Evolutionary conservation across 1,139 yeast species (phyloP).

Genomic region (Debaryomycetaceae sp.): DNA sequence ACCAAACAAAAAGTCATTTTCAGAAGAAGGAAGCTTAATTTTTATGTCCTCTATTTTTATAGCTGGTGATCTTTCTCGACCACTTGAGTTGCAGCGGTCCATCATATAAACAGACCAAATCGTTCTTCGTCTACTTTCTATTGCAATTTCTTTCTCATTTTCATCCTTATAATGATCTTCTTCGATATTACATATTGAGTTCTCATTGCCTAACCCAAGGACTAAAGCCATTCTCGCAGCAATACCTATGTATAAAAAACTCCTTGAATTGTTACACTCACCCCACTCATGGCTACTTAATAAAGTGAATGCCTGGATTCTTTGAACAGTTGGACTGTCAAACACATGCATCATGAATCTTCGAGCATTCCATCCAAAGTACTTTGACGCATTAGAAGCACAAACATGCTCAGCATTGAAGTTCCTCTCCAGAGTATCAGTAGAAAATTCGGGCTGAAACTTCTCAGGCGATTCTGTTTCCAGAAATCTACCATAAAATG

Average conservation of each 20-base stretch:
- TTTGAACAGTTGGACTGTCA: constrained; percentile 35
- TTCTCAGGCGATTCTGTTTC: constrained; percentile 22
- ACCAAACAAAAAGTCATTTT: constrained; percentile 24
- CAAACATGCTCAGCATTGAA: background rate
- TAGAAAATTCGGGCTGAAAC: constrained; percentile 18
- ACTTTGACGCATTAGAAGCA: constrained; percentile 31
- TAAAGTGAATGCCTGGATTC: constrained; percentile 34
- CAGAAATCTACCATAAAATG: constrained; percentile 27
- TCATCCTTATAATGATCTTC: constrained; percentile 12
- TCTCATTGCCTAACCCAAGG: constrained; percentile 29
- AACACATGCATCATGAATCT: constrained; percentile 25
- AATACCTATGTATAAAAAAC: constrained; percentile 34
- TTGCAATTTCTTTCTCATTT: constrained; percentile 14
- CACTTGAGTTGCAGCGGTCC: constrained; percentile 40
- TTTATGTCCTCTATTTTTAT: constrained; percentile 23
- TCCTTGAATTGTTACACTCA: constrained; percentile 34
- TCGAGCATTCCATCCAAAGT: constrained; percentile 40
- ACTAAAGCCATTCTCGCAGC: constrained; percentile 41
- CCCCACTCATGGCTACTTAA: constrained; percentile 44
- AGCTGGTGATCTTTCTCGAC: constrained; percentile 30
- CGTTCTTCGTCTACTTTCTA: constrained; percentile 33
- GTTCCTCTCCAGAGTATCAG: background rate
- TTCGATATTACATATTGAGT: constrained; percentile 8
- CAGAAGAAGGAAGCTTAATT: constrained; percentile 21
- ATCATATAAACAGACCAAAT: constrained; percentile 42